Evolutionary conservation across 257 asterid species (phyloP).

Genomic region (Primulina eburnea): DNA sequence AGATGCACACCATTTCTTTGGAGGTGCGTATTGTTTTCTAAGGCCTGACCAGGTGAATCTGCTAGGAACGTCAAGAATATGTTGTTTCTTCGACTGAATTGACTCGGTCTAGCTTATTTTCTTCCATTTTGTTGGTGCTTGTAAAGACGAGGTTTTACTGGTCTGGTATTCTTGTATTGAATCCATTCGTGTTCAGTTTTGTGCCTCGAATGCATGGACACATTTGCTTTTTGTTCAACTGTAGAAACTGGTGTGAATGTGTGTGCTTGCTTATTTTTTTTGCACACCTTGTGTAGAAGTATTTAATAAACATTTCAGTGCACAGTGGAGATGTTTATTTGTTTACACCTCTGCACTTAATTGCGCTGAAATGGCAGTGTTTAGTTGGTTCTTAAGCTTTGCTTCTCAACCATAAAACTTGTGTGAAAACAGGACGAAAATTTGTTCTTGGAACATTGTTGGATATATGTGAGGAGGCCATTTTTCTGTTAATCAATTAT

Average conservation of each 20-base stretch:
- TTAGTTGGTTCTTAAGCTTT: not conserved
- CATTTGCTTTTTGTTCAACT: not conserved
- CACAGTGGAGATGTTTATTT: no score
- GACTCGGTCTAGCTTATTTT: no score
- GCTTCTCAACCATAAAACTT: not conserved
- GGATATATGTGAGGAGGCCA: not conserved
- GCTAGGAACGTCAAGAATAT: conserved; percentile 16
- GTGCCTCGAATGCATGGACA: not conserved
- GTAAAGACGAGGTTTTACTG: not conserved
- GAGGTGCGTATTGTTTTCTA: conserved; percentile 38
- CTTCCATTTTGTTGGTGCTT: not conserved
- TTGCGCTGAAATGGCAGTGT: no score
- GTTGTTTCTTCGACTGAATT: not conserved
- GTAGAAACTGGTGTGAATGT: no score
- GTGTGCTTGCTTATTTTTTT: not conserved
- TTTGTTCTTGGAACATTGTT: no score
- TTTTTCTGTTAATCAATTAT: not conserved
- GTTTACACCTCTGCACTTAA: no score
- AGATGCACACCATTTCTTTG: conserved; percentile 16
- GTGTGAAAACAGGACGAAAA: not conserved
- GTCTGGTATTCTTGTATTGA: not conserved
- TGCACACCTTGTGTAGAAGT: not conserved
- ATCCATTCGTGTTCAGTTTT: not conserved
- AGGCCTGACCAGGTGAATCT: conserved; percentile 36
- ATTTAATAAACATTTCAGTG: no score